These are phyloP conservation scores for Keithomyces neogunnii DNA, from an alignment of 2,329 filamentous ascomycete species.

Conservation along the genomic window DNA sequence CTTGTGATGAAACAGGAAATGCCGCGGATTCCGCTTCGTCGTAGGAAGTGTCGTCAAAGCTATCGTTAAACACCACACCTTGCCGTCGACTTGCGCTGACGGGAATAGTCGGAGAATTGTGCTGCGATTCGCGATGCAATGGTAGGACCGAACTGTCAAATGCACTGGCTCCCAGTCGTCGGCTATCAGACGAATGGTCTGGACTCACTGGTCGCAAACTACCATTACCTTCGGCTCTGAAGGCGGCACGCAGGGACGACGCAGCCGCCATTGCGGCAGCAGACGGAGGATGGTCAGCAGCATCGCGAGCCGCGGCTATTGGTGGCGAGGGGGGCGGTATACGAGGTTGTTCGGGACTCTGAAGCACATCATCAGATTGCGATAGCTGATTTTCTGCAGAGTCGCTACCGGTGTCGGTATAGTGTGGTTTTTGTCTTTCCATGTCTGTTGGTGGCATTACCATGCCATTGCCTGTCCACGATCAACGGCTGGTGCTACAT, in stretches of 20 bases:
- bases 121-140: constrained; percentile 19
- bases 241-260: constrained; percentile 25
- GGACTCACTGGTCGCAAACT: constrained; percentile 60
- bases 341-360: constrained; percentile 5
- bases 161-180: constrained; percentile 16
- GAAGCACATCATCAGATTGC: constrained; percentile 16
- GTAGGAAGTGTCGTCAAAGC: constrained; percentile 37
- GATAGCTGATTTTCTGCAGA: constrained; percentile 22
- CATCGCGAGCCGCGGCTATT: neutral
- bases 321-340: constrained; percentile 13
- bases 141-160: constrained; percentile 11
- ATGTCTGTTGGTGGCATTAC: constrained; percentile 36
- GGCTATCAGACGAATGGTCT: constrained; percentile 36
- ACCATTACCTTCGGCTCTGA: constrained; percentile 23
- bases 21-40: constrained; percentile 24
- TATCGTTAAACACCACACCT: constrained; percentile 53
- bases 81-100: constrained; percentile 39
- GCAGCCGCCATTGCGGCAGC: constrained; percentile 16
- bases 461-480: constrained; percentile 35
- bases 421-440: constrained; percentile 27
- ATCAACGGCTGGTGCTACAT: constrained; percentile 24
- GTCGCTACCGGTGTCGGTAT: constrained; percentile 25
- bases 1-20: constrained; percentile 1
- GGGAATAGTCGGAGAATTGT: constrained; percentile 24
- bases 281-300: neutral